Conservation (phyloP, 305 asterid species). For the Andrographis paniculata region DNA sequence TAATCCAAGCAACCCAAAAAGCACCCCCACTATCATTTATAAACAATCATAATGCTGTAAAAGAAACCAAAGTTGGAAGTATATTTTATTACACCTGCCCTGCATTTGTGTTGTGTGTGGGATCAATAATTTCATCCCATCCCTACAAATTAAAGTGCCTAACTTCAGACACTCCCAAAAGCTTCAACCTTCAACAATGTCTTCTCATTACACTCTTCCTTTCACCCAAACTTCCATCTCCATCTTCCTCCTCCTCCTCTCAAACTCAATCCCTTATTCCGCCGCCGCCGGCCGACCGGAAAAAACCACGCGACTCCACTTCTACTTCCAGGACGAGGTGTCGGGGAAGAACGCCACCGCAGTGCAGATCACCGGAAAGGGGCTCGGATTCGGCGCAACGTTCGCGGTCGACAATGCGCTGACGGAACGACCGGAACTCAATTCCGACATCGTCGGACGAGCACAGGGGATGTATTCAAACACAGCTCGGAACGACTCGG, state of each 20-base stretch:
- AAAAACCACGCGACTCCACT: conserved; percentile 31
- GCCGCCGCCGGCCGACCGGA: conserved; percentile 7
- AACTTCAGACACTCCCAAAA: too few relatives aligned
- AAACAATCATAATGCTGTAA: too few relatives aligned
- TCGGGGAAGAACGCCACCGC: conserved; percentile 25
- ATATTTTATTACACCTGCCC: too few relatives aligned
- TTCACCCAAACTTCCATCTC: conserved; percentile 13
- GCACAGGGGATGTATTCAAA: conserved; percentile 37
- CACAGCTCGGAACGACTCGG: conserved; percentile 24
- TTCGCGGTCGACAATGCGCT: conserved; percentile 31
- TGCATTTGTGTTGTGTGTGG: too few relatives aligned
- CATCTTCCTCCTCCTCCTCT: conserved; percentile 13
- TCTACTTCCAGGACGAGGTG: conserved; percentile 29
- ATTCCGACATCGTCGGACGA: conserved; percentile 28
- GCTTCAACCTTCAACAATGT: conserved; percentile 16
- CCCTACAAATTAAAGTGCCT: too few relatives aligned
- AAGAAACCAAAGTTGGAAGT: too few relatives aligned
- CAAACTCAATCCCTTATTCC: conserved; percentile 15
- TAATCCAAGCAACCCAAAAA: too few relatives aligned
- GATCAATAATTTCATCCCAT: too few relatives aligned
- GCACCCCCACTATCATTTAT: too few relatives aligned
- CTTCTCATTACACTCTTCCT: conserved; percentile 11
- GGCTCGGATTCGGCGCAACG: conserved; percentile 35
- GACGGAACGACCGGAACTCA: conserved; percentile 16
- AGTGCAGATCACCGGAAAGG: conserved; percentile 19